phyloP scores from a whole-genome alignment of 495 filamentous ascomycete species.

The Astrocystis sublimbata region DNA sequence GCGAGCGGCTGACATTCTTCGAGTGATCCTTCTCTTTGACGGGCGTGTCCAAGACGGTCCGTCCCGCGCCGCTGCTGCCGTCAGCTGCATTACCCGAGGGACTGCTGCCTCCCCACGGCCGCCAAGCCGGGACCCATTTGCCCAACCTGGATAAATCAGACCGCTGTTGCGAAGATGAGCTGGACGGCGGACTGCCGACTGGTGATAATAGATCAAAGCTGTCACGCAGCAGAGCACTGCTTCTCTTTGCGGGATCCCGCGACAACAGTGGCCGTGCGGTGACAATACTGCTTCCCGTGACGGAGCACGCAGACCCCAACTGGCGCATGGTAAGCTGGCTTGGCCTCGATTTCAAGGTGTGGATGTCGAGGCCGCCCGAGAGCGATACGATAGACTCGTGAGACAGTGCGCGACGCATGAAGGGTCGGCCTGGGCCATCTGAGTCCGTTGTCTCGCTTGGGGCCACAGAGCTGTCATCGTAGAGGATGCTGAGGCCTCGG shows the following conservation, averaged over 20 bases:
- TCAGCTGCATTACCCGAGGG: constrained; percentile 21
- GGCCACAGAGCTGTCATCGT: constrained; percentile 11
- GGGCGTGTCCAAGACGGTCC: not conserved
- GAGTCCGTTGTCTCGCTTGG: constrained; percentile 21
- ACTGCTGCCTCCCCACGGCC: constrained; percentile 43
- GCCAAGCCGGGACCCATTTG: constrained; percentile 47
- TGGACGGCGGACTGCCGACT: constrained; percentile 25
- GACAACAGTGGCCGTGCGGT: constrained; percentile 44
- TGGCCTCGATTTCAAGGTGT: constrained; percentile 53
- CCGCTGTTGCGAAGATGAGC: constrained; percentile 26
- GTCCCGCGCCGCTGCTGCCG: constrained; percentile 4
- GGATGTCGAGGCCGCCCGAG: constrained; percentile 55
- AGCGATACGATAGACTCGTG: constrained; percentile 59
- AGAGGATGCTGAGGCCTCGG: not conserved
- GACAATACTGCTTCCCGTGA: constrained; percentile 43
- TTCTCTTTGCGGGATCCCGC: constrained; percentile 33
- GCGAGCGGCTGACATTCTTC: constrained; percentile 32
- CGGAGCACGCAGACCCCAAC: constrained; percentile 44
- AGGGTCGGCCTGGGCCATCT: constrained; percentile 4
- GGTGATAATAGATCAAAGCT: constrained; percentile 35
- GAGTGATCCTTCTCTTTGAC: constrained; percentile 18
- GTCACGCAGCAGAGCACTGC: constrained; percentile 43
- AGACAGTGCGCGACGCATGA: constrained; percentile 46
- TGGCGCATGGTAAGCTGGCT: constrained; percentile 52
- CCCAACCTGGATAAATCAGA: constrained; percentile 34